Evolutionary conservation across 1,139 yeast species (phyloP).

Genomic region (Protomyces inouyei): DNA sequence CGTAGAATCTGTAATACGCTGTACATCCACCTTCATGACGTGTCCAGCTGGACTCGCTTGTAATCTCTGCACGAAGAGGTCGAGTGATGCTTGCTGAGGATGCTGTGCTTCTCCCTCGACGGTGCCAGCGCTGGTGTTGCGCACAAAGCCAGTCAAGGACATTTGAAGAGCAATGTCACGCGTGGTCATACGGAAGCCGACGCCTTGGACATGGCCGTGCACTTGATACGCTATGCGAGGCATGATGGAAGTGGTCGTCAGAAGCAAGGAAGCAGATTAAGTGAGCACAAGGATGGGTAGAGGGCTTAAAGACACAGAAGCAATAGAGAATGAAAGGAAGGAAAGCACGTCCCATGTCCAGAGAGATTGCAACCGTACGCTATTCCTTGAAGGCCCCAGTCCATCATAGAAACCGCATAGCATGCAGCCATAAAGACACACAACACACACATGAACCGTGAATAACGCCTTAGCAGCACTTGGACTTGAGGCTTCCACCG

Average conservation of each 20-base stretch:
- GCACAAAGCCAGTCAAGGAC: conserved; percentile 11
- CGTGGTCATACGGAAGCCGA: conserved; percentile 22
- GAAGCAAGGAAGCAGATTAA: too few species aligned
- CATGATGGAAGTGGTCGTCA: neutral
- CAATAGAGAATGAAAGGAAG: too few species aligned
- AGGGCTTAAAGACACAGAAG: too few species aligned
- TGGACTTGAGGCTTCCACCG: conserved; percentile 7
- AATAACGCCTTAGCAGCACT: conserved; percentile 6
- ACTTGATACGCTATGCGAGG: neutral
- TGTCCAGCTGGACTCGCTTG: conserved; percentile 12
- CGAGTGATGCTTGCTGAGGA: neutral
- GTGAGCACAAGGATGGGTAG: too few species aligned
- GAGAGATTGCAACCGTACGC: neutral
- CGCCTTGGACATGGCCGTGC: conserved; percentile 10
- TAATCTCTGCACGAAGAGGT: conserved; percentile 2
- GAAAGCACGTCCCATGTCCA: neutral
- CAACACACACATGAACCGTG: too few species aligned
- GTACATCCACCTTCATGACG: neutral
- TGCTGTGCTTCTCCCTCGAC: conserved; percentile 21
- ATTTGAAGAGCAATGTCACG: conserved; percentile 1
- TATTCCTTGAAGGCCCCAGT: neutral
- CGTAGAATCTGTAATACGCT: too few species aligned
- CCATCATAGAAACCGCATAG: neutral
- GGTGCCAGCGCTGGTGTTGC: conserved; percentile 17
- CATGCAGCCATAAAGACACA: neutral